Percentiles rank a stretch among this genome's conserved stretches.
Evolutionary conservation across 805 yeast species (phyloP).

Genomic region (Schwanniomyces vanrijiae): DNA sequence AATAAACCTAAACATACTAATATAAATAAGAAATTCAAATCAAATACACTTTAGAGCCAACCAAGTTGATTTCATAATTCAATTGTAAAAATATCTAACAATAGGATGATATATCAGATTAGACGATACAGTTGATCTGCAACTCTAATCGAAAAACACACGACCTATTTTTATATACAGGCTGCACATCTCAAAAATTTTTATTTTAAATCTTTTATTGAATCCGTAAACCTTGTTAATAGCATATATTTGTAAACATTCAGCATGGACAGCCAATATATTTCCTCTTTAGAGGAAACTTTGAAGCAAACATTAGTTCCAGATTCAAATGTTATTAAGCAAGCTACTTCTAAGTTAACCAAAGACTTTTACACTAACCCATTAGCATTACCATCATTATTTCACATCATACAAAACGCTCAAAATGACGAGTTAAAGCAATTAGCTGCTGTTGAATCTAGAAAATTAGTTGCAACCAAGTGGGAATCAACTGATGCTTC

Average conservation of each 20-base stretch:
- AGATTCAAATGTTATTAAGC: conserved; percentile 76
- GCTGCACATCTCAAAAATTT: conserved; percentile 8
- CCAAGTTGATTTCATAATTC: too few species aligned
- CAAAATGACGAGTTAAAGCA: conserved; percentile 74
- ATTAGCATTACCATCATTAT: conserved; percentile 73
- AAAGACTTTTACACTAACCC: conserved; percentile 72
- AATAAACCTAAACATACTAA: too few species aligned
- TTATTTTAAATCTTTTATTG: conserved; percentile 1
- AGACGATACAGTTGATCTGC: background rate
- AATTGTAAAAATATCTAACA: too few species aligned
- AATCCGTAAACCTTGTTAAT: background rate
- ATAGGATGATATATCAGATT: too few species aligned
- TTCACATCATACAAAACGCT: conserved; percentile 75
- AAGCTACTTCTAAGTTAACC: conserved; percentile 74
- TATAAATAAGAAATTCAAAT: too few species aligned
- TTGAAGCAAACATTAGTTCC: conserved; percentile 78
- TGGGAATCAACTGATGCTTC: conserved; percentile 61
- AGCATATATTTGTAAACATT: background rate
- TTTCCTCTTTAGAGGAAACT: conserved; percentile 73
- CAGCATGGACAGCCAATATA: conserved; percentile 68
- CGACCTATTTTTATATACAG: background rate
- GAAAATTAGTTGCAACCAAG: conserved; percentile 71
- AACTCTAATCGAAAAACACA: background rate
- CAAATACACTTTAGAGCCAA: too few species aligned
- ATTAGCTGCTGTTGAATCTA: conserved; percentile 94